phyloP scores from a whole-genome alignment of 83 land plant genomes.

The Diphasiastrum complanatum region DNA sequence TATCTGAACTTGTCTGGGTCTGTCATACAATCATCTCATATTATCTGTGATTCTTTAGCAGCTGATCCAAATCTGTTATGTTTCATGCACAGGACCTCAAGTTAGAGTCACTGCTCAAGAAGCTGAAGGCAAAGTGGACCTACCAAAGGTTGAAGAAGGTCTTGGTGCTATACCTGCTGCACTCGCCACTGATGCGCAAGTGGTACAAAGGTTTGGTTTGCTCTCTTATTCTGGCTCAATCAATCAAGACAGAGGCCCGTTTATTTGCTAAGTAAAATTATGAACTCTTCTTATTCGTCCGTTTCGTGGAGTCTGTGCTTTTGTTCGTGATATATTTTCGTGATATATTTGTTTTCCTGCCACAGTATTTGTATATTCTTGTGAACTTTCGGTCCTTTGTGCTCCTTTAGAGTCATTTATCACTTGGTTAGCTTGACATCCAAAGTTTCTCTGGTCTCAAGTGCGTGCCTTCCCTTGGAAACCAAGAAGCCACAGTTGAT shows the following conservation, averaged over 20 bases:
- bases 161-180: constrained; percentile 30
- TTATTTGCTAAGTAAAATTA: neutral
- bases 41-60: no score
- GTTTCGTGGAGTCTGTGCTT: no score
- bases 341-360: no score
- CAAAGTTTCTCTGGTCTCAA: no score
- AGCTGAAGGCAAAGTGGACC: neutral
- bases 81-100: constrained; percentile 25
- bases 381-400: no score
- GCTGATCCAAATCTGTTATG: neutral
- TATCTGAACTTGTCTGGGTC: no score
- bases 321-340: no score
- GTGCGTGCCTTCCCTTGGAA: no score
- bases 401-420: no score
- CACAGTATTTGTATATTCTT: no score
- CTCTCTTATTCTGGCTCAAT: neutral
- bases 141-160: constrained; percentile 23
- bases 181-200: constrained; percentile 27
- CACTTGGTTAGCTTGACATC: no score
- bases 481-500: no score
- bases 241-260: neutral
- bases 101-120: constrained; percentile 14
- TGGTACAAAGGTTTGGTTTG: constrained; percentile 15
- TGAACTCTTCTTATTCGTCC: neutral
- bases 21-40: neutral